Evolutionary conservation across 169 alveolate genomes (phyloP).

Genomic region (Plasmodium ovale): DNA sequence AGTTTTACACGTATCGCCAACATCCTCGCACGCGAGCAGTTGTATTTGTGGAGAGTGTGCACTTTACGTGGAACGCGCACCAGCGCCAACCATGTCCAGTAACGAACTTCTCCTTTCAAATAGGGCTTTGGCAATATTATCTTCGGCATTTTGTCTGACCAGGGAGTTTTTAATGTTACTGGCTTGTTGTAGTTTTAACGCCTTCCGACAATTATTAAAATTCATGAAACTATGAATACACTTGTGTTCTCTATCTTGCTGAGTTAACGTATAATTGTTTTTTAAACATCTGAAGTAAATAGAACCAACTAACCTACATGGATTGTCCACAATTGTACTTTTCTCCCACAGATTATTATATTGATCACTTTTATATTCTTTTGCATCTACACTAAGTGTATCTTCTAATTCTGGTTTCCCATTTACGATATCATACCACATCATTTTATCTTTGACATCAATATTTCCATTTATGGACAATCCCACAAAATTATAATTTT

Average conservation of each 20-base stretch:
- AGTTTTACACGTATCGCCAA: too few species aligned
- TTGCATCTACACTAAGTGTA: conserved; percentile 84
- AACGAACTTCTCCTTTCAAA: conserved; percentile 70
- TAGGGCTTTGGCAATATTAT: conserved; percentile 77
- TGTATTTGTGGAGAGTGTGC: too few species aligned
- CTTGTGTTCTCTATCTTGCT: conserved; percentile 63
- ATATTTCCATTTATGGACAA: conserved; percentile 80
- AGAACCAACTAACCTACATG: conserved; percentile 86
- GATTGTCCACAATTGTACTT: conserved; percentile 88
- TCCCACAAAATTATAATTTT: conserved; percentile 83
- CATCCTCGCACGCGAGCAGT: too few species aligned
- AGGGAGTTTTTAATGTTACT: conserved; percentile 77
- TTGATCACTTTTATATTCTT: conserved; percentile 90
- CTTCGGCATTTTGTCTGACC: conserved; percentile 80
- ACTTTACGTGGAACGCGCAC: too few species aligned
- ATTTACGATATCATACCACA: conserved; percentile 86
- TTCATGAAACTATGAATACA: conserved; percentile 77
- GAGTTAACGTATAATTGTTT: conserved; percentile 76
- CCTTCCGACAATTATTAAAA: conserved; percentile 83
- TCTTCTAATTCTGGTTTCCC: conserved; percentile 90
- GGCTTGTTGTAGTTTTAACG: conserved; percentile 79
- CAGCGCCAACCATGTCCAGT: conserved; percentile 39
- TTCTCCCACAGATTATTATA: conserved; percentile 83
- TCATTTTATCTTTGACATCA: conserved; percentile 78
- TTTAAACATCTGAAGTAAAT: conserved; percentile 84